phyloP scores from a whole-genome alignment of 2,329 filamentous ascomycete species.

The Aspergillus bombycis region DNA sequence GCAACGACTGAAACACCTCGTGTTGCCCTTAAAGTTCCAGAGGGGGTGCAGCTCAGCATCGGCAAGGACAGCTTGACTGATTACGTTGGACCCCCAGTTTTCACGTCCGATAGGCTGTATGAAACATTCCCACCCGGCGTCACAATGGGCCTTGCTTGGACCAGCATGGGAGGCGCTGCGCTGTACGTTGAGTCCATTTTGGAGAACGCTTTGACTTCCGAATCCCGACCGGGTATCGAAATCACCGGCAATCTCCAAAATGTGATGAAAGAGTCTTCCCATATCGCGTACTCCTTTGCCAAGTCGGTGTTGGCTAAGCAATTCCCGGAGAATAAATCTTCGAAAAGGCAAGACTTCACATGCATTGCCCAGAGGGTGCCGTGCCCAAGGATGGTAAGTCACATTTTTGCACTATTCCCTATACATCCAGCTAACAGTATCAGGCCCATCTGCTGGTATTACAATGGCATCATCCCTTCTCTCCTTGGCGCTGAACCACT shows the following conservation, averaged over 20 bases:
- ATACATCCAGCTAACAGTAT: slow-evolving; percentile 12
- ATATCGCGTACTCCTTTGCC: slow-evolving; percentile 93
- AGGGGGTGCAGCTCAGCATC: slow-evolving; percentile 83
- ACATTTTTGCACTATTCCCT: slow-evolving; percentile 7
- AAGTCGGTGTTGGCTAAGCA: slow-evolving; percentile 84
- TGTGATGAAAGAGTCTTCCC: slow-evolving; percentile 97
- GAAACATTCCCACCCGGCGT: slow-evolving; percentile 92
- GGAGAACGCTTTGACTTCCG: slow-evolving; percentile 74
- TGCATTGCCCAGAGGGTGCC: slow-evolving; percentile 95
- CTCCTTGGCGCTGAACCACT: slow-evolving; percentile 77
- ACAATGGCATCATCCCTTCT: slow-evolving; percentile 97
- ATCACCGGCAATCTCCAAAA: slow-evolving; percentile 93
- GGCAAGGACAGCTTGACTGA: slow-evolving; percentile 90
- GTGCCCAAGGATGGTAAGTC: slow-evolving; percentile 81
- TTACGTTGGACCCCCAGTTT: slow-evolving; percentile 93
- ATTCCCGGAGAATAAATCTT: slow-evolving; percentile 91
- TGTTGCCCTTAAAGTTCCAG: slow-evolving; percentile 78
- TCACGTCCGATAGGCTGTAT: slow-evolving; percentile 93
- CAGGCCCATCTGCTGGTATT: slow-evolving; percentile 82
- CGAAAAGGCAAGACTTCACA: slow-evolving; percentile 89
- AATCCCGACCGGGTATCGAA: slow-evolving; percentile 77
- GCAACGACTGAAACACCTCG: slow-evolving; percentile 63
- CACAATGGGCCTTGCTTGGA: slow-evolving; percentile 98
- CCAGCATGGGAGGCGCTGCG: slow-evolving; percentile 91
- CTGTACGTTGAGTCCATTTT: slow-evolving; percentile 97